Evolutionary conservation across 305 asterid genomes (phyloP).

Genomic region (Caryopteris hybrid): DNA sequence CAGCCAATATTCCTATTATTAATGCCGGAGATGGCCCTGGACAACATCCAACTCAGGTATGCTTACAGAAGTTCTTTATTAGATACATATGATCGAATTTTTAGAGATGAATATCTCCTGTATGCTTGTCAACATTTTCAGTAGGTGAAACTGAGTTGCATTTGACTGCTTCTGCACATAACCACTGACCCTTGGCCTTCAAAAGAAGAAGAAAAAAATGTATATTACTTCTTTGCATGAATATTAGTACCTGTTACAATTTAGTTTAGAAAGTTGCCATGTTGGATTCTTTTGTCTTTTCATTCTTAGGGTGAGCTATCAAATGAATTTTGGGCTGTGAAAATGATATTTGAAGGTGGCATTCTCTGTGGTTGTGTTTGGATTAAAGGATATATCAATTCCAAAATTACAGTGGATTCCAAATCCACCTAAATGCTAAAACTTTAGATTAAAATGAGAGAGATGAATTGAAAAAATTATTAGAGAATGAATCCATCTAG

Average conservation of each 20-base stretch:
- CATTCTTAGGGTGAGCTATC: not conserved
- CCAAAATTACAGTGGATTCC: no score
- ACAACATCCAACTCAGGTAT: conserved; percentile 96
- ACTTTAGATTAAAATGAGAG: no score
- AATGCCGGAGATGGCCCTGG: conserved; percentile 99
- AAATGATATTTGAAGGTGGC: not conserved
- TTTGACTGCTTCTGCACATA: not conserved
- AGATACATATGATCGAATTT: not conserved
- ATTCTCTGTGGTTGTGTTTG: not conserved
- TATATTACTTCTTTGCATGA: not conserved
- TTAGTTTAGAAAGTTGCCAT: not conserved
- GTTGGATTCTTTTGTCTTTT: not conserved
- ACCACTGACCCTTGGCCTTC: not conserved
- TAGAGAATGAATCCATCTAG: no score
- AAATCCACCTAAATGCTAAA: no score
- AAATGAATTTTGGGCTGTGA: not conserved
- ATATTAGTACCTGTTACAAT: not conserved
- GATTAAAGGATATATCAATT: no score
- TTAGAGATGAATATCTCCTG: not conserved
- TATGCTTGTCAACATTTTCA: not conserved
- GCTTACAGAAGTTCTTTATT: not conserved
- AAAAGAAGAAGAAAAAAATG: not conserved
- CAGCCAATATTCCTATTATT: conserved; percentile 76
- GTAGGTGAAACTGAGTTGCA: not conserved
- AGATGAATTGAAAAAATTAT: no score